Conservation (phyloP, 495 filamentous ascomycete species). For the Neurospora sp. region DNA sequence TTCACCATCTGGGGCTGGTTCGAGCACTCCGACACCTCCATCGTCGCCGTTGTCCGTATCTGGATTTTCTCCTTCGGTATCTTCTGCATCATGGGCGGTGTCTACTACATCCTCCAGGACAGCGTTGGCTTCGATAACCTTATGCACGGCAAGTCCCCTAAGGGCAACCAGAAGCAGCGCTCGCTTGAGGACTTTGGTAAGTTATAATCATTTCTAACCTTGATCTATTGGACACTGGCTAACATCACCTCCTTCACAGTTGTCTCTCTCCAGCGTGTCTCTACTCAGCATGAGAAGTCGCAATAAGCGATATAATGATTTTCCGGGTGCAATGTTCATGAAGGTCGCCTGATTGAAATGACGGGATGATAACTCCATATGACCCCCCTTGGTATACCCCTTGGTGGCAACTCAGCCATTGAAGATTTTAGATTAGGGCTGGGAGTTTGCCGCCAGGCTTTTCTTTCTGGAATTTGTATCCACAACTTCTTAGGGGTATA, state of each 20-base stretch:
- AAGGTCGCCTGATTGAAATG: slow-evolving; percentile 8
- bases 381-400: slow-evolving; percentile 6
- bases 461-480: slow-evolving; percentile 27
- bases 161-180: slow-evolving; percentile 64
- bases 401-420: slow-evolving; percentile 14
- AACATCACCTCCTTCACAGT: slow-evolving; percentile 34
- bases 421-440: slow-evolving; percentile 12
- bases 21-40: slow-evolving; percentile 51
- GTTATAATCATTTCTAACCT: slow-evolving; percentile 18
- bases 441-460: slow-evolving; percentile 13
- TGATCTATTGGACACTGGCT: slow-evolving; percentile 9
- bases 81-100: slow-evolving; percentile 46
- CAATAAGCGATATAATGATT: slow-evolving; percentile 34
- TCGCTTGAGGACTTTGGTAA: slow-evolving; percentile 71
- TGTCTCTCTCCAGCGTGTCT: slow-evolving; percentile 76
- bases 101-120: slow-evolving; percentile 70
- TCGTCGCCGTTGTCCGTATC: slow-evolving; percentile 72
- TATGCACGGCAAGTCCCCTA: slow-evolving; percentile 78
- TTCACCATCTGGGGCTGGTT: slow-evolving; percentile 82
- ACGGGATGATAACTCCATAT: slow-evolving; percentile 6
- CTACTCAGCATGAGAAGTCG: slow-evolving; percentile 72
- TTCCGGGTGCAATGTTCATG: slow-evolving; percentile 3
- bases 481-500: slow-evolving; percentile 16
- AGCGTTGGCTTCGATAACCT: slow-evolving; percentile 76
- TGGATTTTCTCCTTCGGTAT: slow-evolving; percentile 86